Conservation (phyloP, 2,329 filamentous ascomycete genomes). For the Leptosphaerulina australis region DNA sequence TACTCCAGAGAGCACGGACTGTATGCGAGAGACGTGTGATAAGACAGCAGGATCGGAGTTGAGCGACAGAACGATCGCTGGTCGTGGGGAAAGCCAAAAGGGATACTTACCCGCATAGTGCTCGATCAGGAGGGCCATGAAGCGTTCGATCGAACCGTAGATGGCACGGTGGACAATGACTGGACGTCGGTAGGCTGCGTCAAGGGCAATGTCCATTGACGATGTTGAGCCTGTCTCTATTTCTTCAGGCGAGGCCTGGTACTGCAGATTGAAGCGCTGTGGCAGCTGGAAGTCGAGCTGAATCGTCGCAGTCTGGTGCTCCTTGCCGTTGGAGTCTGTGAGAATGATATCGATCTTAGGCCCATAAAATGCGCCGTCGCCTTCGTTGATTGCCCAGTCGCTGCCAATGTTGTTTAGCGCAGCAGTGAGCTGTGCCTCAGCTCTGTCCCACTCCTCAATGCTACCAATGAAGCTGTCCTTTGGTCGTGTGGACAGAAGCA, state of each 20-base stretch:
- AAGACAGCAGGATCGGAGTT: conserved; percentile 65
- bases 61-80: conserved; percentile 75
- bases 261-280: conserved; percentile 78
- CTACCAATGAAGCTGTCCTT: conserved; percentile 78
- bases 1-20: conserved; percentile 40
- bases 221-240: conserved; percentile 61
- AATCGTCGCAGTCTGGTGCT: conserved; percentile 87
- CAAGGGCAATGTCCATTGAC: conserved; percentile 45
- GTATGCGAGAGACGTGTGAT: conserved; percentile 53
- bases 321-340: conserved; percentile 75
- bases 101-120: conserved; percentile 79
- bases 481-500: conserved; percentile 80
- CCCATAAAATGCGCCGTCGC: conserved; percentile 88
- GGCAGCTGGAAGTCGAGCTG: conserved; percentile 91
- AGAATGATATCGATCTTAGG: conserved; percentile 90
- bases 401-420: conserved; percentile 69
- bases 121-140: conserved; percentile 85
- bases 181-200: conserved; percentile 54
- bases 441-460: conserved; percentile 70
- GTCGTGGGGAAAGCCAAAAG: conserved; percentile 85
- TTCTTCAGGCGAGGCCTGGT: conserved; percentile 71
- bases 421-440: conserved; percentile 68
- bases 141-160: conserved; percentile 80
- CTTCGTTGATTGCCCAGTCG: conserved; percentile 75
- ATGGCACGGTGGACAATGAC: conserved; percentile 87